Evolutionary conservation across 169 alveolate species (phyloP), one percentile per base, ranked within the genome.

Genomic region (Prorocentrum cordatum): DNA sequence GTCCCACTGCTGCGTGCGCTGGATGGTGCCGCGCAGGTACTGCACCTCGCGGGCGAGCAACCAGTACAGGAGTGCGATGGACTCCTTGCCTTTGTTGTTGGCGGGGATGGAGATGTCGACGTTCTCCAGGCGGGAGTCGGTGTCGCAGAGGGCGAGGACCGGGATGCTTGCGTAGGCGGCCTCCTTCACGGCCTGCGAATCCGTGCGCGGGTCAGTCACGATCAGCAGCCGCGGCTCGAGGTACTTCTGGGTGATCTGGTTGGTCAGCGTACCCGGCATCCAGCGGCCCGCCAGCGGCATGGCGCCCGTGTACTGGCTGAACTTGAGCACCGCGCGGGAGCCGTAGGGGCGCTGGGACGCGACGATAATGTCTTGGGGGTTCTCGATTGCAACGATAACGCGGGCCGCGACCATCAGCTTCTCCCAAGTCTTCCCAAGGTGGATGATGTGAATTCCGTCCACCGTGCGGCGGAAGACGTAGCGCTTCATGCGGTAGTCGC

Each of bases 71-170:
- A 98, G 95, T 67, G 99, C 99, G 80, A 98, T 96, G 36, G 99
- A 95, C 94, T 96, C 97, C 93, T 93, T 95, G 32, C 99, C 98
- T 94, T 93, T 98, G 95, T 98, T 98, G 96, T 98, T 97, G 94
- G 99, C 96, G 42, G 99, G 99, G 77, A 98, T 98, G 75, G 99
- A 99, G 88, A 98, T 94, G 92, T 98, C 99, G 92, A 98, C 99
- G 94, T 93, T 96, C 92, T 96, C 96, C 71, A 98, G 94, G 22
- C 99, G 99, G 32, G 99, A 96, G 94, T 98, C 99, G 38, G 99
- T 95, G 93, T 97, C 99, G 92, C 99, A 96, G 58, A 98, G 95
- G 38, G 99, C 99, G 77, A 98, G 97, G 68, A 97, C 92, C 26
- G 82, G 92, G 59, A 42, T 42, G 59, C 32, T 38, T 22, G 91